Evolutionary conservation across 2,329 filamentous ascomycete species (phyloP), one percentile per base, ranked within the genome.

Genomic region (Exophiala alcalophila): DNA sequence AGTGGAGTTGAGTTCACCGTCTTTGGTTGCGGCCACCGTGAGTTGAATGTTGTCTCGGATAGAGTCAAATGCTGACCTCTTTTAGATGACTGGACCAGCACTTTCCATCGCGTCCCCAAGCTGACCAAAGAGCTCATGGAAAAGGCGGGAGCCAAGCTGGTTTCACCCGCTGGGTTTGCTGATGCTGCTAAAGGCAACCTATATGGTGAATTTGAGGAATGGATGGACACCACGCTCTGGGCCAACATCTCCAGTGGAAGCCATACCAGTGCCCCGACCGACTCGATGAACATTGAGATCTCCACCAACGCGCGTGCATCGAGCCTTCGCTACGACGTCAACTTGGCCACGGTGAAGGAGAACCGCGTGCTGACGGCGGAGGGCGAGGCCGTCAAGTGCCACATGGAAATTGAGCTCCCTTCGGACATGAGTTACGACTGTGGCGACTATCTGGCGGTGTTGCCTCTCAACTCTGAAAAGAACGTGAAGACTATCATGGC

Each of bases 391-490:
- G 64, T 66, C 20, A 85, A 85, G 66, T 74, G 74, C 16, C 75
- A 82, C 52, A 74, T 85, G 20, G 78, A 79, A 53, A 76, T 86
- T 7, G 73, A 76, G 42, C 71, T 88, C 1, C 83, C 84, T 0
- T 72, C 68, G 0, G 74, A 72, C 39, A 68, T 76, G 66, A 71
- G 70, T 0, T 88, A 87, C 62, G 70, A 71, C 20, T 73, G 80
- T 2, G 84, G 84, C 9, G 84, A 88, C 58, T 88, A 89, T 58
- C 71, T 88, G 0, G 80, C 81, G 0, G 68, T 86, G 4, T 66
- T 86, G 2, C 83, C 84, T 0, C 62, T 84, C 24, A 88, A 88
- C 58, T 77, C 78, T 1, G 70, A 71, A 30, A 66, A 73, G 21
- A 78, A 65, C 7, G 73, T 87, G 1, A 67, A 70, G 3, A 70